Conservation (phyloP, 768 basidiomycete genomes). For the Suillus americanus region DNA sequence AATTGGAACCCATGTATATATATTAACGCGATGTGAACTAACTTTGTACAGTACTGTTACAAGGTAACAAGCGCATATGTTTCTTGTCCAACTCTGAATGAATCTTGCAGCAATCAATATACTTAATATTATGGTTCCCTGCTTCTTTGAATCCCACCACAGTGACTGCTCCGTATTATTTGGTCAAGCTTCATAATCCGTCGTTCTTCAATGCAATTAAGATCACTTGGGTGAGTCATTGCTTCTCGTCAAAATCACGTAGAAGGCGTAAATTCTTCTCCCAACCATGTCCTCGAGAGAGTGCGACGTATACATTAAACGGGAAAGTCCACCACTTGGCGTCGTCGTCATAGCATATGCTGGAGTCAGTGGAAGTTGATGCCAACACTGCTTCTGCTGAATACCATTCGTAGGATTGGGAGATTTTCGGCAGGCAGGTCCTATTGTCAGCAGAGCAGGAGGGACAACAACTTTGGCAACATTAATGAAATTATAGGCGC, state of each 20-base stretch:
- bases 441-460: too few species aligned
- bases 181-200: constrained; percentile 11
- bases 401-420: too few species aligned
- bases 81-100: not conserved
- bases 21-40: too few species aligned
- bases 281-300: constrained; percentile 33
- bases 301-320: constrained; percentile 39
- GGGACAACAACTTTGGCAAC: too few species aligned
- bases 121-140: not conserved
- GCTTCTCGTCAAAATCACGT: constrained; percentile 24
- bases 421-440: too few species aligned
- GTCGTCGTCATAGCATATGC: constrained; percentile 12
- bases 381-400: too few species aligned
- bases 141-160: constrained; percentile 3
- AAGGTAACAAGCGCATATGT: too few species aligned
- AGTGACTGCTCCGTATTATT: constrained; percentile 6
- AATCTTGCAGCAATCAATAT: not conserved
- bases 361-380: too few species aligned
- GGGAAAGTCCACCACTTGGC: constrained; percentile 30
- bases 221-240: constrained; percentile 5
- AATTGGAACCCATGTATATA: too few species aligned
- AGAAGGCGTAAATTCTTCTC: constrained; percentile 29
- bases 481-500: too few species aligned
- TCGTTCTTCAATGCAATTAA: constrained; percentile 7
- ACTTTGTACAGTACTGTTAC: too few species aligned